Base-by-base conservation (phyloP, 331 rosid genomes). In the Malus hybrid region DNA sequence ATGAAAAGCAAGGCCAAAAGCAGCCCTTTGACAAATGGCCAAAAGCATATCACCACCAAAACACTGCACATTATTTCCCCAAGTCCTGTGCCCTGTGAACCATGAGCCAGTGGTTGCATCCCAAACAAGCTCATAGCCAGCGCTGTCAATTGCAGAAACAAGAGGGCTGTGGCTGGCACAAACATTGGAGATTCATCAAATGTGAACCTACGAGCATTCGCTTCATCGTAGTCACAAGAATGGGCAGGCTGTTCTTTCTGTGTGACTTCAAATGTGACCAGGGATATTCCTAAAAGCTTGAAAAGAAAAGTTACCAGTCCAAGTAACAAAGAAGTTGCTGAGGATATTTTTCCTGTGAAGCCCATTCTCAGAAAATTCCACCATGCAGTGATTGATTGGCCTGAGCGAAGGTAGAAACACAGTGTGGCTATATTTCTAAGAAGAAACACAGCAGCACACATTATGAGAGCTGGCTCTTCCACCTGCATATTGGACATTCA, bases 181-280 rank as follows among this genome's bases (percentile, higher is more conserved):
- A 78, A 81, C 0, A 81, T 62, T 9, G 79, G 80, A 1, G 87
- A 86, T 46, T 76, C 78, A 6, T n/a, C 63, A 18, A 83, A 86
- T n/a, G n/a, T n/a, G n/a, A n/a, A n/a, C 44, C 44, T 9, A 39
- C 44, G 12, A 39, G 44, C 44, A 39, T 39, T 39, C 44, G 3
- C 44, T 39, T 39, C 44, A 39, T 20, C 63, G 0, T 6, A 39
- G 19, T 36, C 69, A 33, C 64, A 6, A 61, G 61, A 20, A 29
- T 44, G 16, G 24, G 55, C 29, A 4, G 20, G 5, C 30, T 69
- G 50, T 4, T 71, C 76, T 61, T 85, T 82, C 6, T 73, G 71
- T 68, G 86, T 85, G 13, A 84, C 83, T 62, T 83, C 89, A 33
- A 78, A 75, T 26, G 70, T 48, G 4, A 72, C 64, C 28, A 82